Evolutionary conservation across 2,329 filamentous ascomycete species (phyloP).

Genomic region (Metarhizium sp.): DNA sequence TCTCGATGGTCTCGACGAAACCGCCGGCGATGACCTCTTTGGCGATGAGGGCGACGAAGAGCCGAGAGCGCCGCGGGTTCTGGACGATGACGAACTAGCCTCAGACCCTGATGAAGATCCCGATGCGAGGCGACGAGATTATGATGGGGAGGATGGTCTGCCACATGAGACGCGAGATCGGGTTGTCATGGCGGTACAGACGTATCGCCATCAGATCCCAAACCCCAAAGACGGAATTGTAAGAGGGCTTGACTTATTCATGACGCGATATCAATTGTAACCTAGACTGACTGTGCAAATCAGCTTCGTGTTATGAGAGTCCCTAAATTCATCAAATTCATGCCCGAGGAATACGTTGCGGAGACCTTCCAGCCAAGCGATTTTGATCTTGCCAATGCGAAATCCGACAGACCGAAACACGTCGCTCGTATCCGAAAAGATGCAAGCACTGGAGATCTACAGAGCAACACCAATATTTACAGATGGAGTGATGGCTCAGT

Average conservation of each 20-base stretch:
- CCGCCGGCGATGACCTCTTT: constrained; percentile 51
- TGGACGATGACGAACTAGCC: constrained; percentile 52
- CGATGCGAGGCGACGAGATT: constrained; percentile 21
- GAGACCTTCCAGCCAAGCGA: constrained; percentile 54
- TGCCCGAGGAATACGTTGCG: constrained; percentile 57
- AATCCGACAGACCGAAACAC: constrained; percentile 47
- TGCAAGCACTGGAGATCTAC: constrained; percentile 52
- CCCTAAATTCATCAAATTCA: constrained; percentile 61
- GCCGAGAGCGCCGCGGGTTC: constrained; percentile 42
- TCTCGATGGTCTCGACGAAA: constrained; percentile 41
- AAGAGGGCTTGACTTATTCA: constrained; percentile 16
- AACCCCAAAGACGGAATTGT: constrained; percentile 64
- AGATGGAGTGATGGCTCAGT: constrained; percentile 74
- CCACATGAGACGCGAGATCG: constrained; percentile 40
- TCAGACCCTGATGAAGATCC: constrained; percentile 40
- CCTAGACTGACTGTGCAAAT: background rate
- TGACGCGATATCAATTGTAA: too few relatives aligned
- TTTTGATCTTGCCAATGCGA: constrained; percentile 44
- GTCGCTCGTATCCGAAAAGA: constrained; percentile 63
- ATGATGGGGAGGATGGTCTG: constrained; percentile 37
- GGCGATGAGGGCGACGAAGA: constrained; percentile 54
- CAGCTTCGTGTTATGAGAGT: constrained; percentile 63
- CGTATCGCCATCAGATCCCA: constrained; percentile 61
- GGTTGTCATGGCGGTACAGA: constrained; percentile 52
- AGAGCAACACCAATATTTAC: constrained; percentile 67